Evolutionary conservation across 108 stramenopile genomes (phyloP), one percentile per base, ranked within the genome.

Genomic region (Asterionellopsis glacialis): DNA sequence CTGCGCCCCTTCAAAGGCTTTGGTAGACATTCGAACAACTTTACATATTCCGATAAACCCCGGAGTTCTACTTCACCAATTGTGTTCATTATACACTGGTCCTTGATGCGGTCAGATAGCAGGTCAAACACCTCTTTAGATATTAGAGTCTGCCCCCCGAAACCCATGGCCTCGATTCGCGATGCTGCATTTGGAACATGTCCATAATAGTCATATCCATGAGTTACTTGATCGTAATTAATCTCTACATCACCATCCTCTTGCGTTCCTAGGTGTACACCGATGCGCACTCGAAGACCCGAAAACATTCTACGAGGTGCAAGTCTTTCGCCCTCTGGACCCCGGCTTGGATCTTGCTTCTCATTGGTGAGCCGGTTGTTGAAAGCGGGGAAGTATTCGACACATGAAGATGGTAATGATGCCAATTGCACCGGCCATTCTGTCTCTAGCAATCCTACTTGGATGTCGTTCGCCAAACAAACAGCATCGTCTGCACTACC

Each of bases 121-220:
- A 1, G 19, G 1, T 16, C 38, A n/a, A 41, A 2, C 15, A 65
- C 38, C 16, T 41, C 54, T 23, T 38, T 14, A 1, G 64, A 65
- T 23, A 65, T 56, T 5, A 65, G 9, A 11, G 65, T 67, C 14
- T 67, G 65, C n/a, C 65, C 65, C 9, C 65, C 65, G 48, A 67
- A 67, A 18, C 24, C 65, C 10, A 48, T 18, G 1, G 41, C 43
- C 23, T 67, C 57, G 27, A 67, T 59, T 49, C 65, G 27, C 16
- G 65, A 42, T 22, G 65, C 65, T 22, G 65, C 49, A 33, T 67
- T 67, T 21, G 59, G 48, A 51, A 41, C 57, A 14, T 57, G 57
- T 9, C 65, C 65, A 27, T 67, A 67, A 48, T 67, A 67, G 47
- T 67, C 65, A 41, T 59, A 67, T 39, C 65, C 65, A 57, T 67